Evolutionary conservation across 2,329 filamentous ascomycete genomes (phyloP), one percentile per base, ranked within the genome.

Genomic region (Penicillium sp.): DNA sequence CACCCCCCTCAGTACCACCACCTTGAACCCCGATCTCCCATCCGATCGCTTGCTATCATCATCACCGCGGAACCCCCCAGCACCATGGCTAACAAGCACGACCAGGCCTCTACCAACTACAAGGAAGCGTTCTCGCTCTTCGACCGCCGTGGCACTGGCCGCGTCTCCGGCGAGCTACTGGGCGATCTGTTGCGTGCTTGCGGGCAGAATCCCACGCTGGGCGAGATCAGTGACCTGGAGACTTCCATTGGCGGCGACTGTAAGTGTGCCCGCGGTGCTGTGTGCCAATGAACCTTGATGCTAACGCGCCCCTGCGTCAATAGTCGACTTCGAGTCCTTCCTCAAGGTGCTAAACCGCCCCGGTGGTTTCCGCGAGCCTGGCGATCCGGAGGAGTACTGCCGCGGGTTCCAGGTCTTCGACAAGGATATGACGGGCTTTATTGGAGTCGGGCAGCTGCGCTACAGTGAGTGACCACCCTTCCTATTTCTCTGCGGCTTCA

Each of bases 71-170:
- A 33, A 35, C 21, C 33, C 20, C 31, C 13, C 26, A 41, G 29
- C 36, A 33, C 38, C 31, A 50, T 51, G 45, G 38, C 42, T 49
- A 61, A 54, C 43, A 62, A 54, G 33, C 34, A 58, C 48, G 59
- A 64, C 25, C 78, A 83, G 80, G 78, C 80, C 65, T 81, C 80
- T 47, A 97, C 91, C 75, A 97, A 98, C 84, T 98, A 97, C 87
- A 97, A 97, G 79, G 93, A 98, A 84, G 93, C 93, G 58, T 98
- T 98, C 74, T 90, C 90, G 61, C 86, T 98, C 68, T 98, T 97
- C 78, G 93, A 98, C 79, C 97, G 96, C 83, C 91, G 93, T 70
- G 93, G 93, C 65, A 94, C 87, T 66, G 90, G 91, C 64, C 90
- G 90, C 59, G 93, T 97, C 57, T 73, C 86, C 27, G 77, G 90